Base-by-base conservation (phyloP, 2,329 filamentous ascomycete genomes). In the Paecilomyces formosus region DNA sequence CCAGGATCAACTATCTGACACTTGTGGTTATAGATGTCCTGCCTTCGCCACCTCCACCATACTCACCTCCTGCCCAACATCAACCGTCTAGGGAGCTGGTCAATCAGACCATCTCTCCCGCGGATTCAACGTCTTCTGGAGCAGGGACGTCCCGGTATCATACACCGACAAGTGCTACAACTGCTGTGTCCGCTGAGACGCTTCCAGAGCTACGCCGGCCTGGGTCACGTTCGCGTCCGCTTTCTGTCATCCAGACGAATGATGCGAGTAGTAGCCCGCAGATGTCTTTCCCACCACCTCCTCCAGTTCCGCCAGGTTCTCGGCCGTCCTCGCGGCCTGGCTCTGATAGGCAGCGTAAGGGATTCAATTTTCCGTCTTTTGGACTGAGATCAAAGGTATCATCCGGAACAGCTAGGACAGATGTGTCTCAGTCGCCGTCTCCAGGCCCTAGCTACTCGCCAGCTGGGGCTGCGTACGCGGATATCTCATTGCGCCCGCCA, bases 41-140 rank as follows among this genome's bases (percentile, higher is more conserved):
- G 26, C 72, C 72, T 12, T 66, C 72, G 9, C 73, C 73, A 7
- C 73, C 73, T 31, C 73, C 73, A 7, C 73, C 73, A 53, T 75
- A 75, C 55, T 75, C 73, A 56, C 73, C 73, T 21, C 72, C 71
- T 51, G 68, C 66, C 53, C 70, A 71, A 50, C 66, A 62, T 55
- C 65, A 60, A 26, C 64, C 56, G 55, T 57, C 60, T 31, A 54
- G 61, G 49, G 66, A 66, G 35, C 61, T 62, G 55, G 58, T 57
- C 35, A 60, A 53, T 33, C 63, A 61, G 31, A 55, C 50, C 9
- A 53, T 56, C 24, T 58, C 62, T 24, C 55, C 57, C n/a, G 54
- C 54, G 24, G 60, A 61, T n/a, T 64, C 67, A 3, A 56, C 57
- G 22, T 67, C 63, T 18, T 45, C 60, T 21, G 61, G 58, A 3